Conservation (phyloP, 495 filamentous ascomycete genomes). For the Mytilinidion resinicola region DNA sequence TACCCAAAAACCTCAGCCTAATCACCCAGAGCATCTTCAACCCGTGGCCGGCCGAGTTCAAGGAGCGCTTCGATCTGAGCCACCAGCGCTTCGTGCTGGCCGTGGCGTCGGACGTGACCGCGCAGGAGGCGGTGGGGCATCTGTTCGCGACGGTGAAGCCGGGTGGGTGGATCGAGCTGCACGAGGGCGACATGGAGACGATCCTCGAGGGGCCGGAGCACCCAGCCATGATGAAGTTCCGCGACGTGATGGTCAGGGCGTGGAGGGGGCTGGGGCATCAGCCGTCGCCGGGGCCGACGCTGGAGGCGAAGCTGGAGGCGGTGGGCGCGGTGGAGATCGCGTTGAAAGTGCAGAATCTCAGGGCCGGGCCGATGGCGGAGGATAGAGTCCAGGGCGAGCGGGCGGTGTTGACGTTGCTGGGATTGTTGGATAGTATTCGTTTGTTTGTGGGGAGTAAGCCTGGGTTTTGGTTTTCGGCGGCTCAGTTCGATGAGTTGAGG, state of each 20-base stretch:
- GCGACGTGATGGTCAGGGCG: not conserved
- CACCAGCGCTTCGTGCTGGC: constrained; percentile 18
- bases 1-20: constrained; percentile 8
- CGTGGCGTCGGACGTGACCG: not conserved
- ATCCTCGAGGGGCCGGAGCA: constrained; percentile 7
- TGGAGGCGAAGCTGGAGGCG: not conserved
- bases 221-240: constrained; percentile 7
- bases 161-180: constrained; percentile 14
- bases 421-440: constrained; percentile 6
- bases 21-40: constrained; percentile 7
- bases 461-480: constrained; percentile 1
- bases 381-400: constrained; percentile 4
- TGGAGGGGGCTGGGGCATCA: constrained; percentile 8
- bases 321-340: not conserved
- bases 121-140: not conserved
- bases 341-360: constrained; percentile 2
- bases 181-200: constrained; percentile 16
- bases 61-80: constrained; percentile 8
- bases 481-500: not conserved
- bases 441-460: not conserved
- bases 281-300: constrained; percentile 6
- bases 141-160: constrained; percentile 7
- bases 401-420: constrained; percentile 1
- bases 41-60: constrained; percentile 5
- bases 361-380: not conserved